phyloP scores from a whole-genome alignment of 495 filamentous ascomycete genomes.

The Talaromyces ruber region DNA sequence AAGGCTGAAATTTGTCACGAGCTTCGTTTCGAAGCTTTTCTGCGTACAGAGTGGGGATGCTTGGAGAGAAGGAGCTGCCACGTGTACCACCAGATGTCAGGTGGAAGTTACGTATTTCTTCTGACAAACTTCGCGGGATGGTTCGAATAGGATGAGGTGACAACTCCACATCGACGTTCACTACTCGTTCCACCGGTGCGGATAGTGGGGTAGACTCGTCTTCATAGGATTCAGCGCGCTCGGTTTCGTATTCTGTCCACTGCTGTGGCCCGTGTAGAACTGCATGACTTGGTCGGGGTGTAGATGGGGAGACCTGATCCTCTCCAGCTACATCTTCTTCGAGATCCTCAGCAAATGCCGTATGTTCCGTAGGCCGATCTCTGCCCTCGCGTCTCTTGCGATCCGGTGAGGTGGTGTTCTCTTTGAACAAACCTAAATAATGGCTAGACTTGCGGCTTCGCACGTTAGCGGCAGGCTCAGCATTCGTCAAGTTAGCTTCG shows the following conservation, averaged over 20 bases:
- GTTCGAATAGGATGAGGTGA: conserved; percentile 8
- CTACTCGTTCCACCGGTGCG: background rate
- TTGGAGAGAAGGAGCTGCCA: conserved; percentile 45
- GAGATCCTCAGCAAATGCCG: background rate
- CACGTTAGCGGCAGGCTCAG: conserved; percentile 62
- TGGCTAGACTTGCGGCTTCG: conserved; percentile 93
- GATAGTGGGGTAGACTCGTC: background rate
- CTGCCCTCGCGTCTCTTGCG: conserved; percentile 32
- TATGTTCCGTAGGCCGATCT: background rate
- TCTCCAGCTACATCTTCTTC: background rate
- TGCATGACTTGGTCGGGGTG: conserved; percentile 4
- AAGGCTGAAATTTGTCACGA: background rate
- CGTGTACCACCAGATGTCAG: conserved; percentile 45
- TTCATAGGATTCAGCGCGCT: conserved; percentile 62
- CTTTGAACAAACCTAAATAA: conserved; percentile 84
- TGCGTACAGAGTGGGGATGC: conserved; percentile 40
- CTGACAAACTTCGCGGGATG: conserved; percentile 44
- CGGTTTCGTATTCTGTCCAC: conserved; percentile 49
- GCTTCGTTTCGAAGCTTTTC: conserved; percentile 19
- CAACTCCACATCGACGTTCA: background rate
- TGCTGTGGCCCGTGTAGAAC: background rate
- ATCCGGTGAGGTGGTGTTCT: conserved; percentile 58
- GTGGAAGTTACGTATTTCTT: conserved; percentile 54
- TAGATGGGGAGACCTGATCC: background rate
- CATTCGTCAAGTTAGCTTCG: conserved; percentile 66